Evolutionary conservation across 768 basidiomycete genomes (phyloP), one percentile per base, ranked within the genome.

Genomic region (Lentinula boryana): DNA sequence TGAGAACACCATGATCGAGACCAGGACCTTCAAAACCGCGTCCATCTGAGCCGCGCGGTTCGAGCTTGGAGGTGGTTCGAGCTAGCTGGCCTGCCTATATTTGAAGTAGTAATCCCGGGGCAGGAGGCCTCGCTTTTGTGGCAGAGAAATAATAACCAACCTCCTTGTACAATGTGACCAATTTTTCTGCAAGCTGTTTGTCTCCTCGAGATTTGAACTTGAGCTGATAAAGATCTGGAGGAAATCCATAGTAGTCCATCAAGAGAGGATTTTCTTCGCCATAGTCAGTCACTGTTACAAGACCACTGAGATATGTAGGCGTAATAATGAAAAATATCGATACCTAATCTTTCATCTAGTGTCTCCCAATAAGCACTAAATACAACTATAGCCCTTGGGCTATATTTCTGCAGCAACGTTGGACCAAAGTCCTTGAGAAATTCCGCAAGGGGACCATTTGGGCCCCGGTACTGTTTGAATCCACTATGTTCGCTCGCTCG

Each of bases 291-390:
- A 91, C 89, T 89, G n/a, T n/a, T n/a, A 50, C 10, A 57, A 32
- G n/a, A 43, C 3, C 9, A 13, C 4, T 15, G 31, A 23, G 5
- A 5, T 16, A 33, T 40, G 52, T 16, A 44, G 31, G 63, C n/a
- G n/a, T n/a, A n/a, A n/a, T n/a, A n/a, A n/a, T n/a, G n/a, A n/a
- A n/a, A n/a, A n/a, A n/a, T n/a, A n/a, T n/a, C n/a, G n/a, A n/a
- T 78, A 84, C 87, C 86, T 48, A 85, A 74, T 33, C 82, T 79
- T 68, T 85, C 82, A 2, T 74, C 78, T 10, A 60, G 56, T 1
- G 88, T 86, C 68, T 93, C 90, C 88, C 88, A 92, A 67, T 92
- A 90, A 10, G 91, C 90, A 63, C 86, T 89, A 74, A 91, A 90
- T 1, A 91, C 88, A 4, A 91, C 82, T 55, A 91, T 86, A n/a